These are phyloP conservation scores for Ustilago curta DNA, from an alignment of 1,284 basidiomycete species.

Conservation along the genomic window DNA sequence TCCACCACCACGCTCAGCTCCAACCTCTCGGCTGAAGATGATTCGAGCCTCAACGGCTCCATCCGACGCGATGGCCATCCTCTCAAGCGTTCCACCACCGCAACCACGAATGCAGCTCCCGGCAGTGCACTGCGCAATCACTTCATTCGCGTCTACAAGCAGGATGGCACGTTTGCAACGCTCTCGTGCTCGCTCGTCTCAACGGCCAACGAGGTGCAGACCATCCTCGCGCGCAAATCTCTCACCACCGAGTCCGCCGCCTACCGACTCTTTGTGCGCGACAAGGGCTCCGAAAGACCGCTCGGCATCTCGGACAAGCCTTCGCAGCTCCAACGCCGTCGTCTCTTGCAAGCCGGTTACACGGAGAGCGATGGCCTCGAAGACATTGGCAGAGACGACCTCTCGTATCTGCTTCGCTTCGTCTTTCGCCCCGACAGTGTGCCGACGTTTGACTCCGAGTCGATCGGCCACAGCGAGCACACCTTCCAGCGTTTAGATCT, in stretches of 20 bases:
- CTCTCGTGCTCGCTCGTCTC: conserved; percentile 77
- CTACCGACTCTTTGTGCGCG: conserved; percentile 66
- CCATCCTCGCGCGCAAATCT: conserved; percentile 58
- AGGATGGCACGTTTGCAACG: conserved; percentile 80
- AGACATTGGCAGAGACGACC: conserved; percentile 82
- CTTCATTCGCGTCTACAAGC: conserved; percentile 80
- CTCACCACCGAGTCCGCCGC: conserved; percentile 54
- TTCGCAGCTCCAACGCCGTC: conserved; percentile 83
- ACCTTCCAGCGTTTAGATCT: conserved; percentile 85
- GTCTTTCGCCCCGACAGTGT: conserved; percentile 78
- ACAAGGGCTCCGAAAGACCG: conserved; percentile 66
- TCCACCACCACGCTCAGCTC: conserved; percentile 47
- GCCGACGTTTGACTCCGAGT: conserved; percentile 65
- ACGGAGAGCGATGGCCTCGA: conserved; percentile 83
- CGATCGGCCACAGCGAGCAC: conserved; percentile 62
- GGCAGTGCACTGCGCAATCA: conserved; percentile 61
- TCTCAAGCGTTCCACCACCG: conserved; percentile 37
- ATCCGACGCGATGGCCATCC: conserved; percentile 29
- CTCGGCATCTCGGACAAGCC: conserved; percentile 80
- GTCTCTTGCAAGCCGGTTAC: conserved; percentile 91
- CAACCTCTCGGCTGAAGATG: conserved; percentile 45
- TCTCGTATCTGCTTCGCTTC: conserved; percentile 88
- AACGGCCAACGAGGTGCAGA: conserved; percentile 76
- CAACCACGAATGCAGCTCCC: conserved; percentile 13
- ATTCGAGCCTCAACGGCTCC: conserved; percentile 26